These are phyloP conservation scores for Diaporthe velutina DNA, from an alignment of 2,329 filamentous ascomycete species.

Conservation along the genomic window DNA sequence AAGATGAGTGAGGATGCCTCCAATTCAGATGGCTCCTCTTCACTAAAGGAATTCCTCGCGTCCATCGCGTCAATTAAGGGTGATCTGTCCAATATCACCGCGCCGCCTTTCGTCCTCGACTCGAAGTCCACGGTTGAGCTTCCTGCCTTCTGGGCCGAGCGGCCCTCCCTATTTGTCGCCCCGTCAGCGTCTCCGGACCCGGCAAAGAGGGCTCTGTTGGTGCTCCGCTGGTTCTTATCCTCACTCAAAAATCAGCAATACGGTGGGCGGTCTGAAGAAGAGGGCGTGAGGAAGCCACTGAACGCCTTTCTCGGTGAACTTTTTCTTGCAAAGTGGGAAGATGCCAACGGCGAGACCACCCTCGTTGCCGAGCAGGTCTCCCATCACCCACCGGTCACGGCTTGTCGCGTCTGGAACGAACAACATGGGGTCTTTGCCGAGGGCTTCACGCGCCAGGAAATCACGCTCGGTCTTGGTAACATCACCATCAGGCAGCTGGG, in stretches of 20 bases:
- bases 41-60: slow-evolving; percentile 51
- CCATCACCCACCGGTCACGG: slow-evolving; percentile 48
- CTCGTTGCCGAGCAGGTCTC: slow-evolving; percentile 47
- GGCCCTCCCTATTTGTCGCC: slow-evolving; percentile 61
- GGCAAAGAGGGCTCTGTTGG: slow-evolving; percentile 56
- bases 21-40: slow-evolving; percentile 42
- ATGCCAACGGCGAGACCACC: slow-evolving; percentile 45
- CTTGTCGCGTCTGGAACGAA: slow-evolving; percentile 45
- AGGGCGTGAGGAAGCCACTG: slow-evolving; percentile 63
- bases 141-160: slow-evolving; percentile 69
- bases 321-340: slow-evolving; percentile 53
- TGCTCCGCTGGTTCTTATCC: slow-evolving; percentile 62
- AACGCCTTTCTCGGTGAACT: slow-evolving; percentile 64
- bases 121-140: slow-evolving; percentile 68
- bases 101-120: slow-evolving; percentile 67
- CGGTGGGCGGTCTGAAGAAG: slow-evolving; percentile 25
- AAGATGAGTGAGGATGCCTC: slow-evolving; percentile 22
- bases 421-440: slow-evolving; percentile 44
- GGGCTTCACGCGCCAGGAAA: slow-evolving; percentile 46
- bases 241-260: slow-evolving; percentile 62
- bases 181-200: slow-evolving; percentile 55
- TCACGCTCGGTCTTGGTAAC: slow-evolving; percentile 42
- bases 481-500: slow-evolving; percentile 45
- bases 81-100: slow-evolving; percentile 68
- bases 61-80: slow-evolving; percentile 68